Evolutionary conservation across 495 filamentous ascomycete genomes (phyloP).

Genomic region (Penicillium soppii): DNA sequence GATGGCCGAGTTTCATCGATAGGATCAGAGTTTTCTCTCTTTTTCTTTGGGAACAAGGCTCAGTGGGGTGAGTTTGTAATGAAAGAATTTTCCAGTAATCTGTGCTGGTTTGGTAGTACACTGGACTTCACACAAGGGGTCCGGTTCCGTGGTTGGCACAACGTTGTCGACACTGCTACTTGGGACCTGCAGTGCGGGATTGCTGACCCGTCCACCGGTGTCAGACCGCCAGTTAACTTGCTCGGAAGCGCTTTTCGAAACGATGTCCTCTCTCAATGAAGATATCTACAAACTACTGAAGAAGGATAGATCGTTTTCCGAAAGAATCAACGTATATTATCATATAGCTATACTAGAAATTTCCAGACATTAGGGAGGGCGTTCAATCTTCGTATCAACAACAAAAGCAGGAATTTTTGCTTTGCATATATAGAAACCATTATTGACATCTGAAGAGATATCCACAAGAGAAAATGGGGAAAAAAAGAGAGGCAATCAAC

Average conservation of each 20-base stretch:
- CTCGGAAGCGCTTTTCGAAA: neutral
- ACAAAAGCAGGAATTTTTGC: neutral
- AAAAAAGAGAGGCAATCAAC: neutral
- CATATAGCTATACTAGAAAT: neutral
- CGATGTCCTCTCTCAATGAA: neutral
- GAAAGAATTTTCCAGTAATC: neutral
- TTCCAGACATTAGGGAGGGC: neutral
- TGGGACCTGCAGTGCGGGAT: neutral
- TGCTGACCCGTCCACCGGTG: neutral
- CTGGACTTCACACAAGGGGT: neutral
- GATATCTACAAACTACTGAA: neutral
- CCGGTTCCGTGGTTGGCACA: neutral
- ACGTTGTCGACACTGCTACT: neutral
- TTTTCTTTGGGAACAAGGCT: neutral
- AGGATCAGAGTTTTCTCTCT: neutral
- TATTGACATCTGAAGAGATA: slow-evolving; percentile 6
- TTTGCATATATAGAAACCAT: slow-evolving; percentile 2
- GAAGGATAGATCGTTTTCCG: neutral
- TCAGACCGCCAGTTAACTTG: neutral
- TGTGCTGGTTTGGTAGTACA: too few species aligned
- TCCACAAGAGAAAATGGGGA: neutral
- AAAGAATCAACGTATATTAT: neutral
- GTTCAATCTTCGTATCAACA: slow-evolving; percentile 4
- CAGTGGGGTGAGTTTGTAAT: neutral
- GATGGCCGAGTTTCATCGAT: neutral